These are phyloP conservation scores for Capsella rubella DNA, from an alignment of 441 rosid genomes.

Conservation along the genomic window DNA sequence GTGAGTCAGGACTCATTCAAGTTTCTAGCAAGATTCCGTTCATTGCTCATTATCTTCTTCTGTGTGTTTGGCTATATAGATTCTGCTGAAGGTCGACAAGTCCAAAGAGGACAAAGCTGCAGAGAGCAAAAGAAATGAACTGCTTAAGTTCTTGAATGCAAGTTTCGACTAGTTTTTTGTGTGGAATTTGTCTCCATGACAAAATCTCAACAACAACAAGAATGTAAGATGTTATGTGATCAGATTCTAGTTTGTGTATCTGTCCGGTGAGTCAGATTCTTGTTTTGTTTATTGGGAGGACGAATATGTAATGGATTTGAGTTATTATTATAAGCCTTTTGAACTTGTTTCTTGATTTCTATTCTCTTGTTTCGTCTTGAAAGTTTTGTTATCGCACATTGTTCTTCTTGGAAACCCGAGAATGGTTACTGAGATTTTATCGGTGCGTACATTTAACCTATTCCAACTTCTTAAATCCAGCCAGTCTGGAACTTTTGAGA, in stretches of 20 bases:
- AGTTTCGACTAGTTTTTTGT: slow-evolving; percentile 67
- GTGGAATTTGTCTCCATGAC: neutral
- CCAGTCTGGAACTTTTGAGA: slow-evolving; percentile 15
- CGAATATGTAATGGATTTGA: slow-evolving; percentile 15
- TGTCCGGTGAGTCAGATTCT: slow-evolving; percentile 21
- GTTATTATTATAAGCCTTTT: slow-evolving; percentile 9
- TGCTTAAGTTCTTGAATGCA: slow-evolving; percentile 95
- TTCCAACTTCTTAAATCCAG: slow-evolving; percentile 17
- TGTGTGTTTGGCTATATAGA: slow-evolving; percentile 51
- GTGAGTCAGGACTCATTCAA: slow-evolving; percentile 46
- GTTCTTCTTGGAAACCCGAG: slow-evolving; percentile 61
- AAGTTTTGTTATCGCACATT: slow-evolving; percentile 46
- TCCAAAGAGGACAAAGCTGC: slow-evolving; percentile 95
- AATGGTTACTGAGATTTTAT: slow-evolving; percentile 64
- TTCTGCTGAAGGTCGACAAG: slow-evolving; percentile 88
- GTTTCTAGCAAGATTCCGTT: neutral
- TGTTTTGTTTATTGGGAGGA: slow-evolving; percentile 13
- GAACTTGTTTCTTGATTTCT: neutral
- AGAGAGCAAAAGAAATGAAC: slow-evolving; percentile 84
- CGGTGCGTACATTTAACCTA: slow-evolving; percentile 57
- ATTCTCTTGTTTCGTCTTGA: neutral
- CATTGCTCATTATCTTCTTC: neutral
- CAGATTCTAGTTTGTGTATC: slow-evolving; percentile 33
- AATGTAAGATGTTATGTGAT: slow-evolving; percentile 23
- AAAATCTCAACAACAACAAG: neutral